Conservation (phyloP, 805 yeast species). For the Pichia manshurica region DNA sequence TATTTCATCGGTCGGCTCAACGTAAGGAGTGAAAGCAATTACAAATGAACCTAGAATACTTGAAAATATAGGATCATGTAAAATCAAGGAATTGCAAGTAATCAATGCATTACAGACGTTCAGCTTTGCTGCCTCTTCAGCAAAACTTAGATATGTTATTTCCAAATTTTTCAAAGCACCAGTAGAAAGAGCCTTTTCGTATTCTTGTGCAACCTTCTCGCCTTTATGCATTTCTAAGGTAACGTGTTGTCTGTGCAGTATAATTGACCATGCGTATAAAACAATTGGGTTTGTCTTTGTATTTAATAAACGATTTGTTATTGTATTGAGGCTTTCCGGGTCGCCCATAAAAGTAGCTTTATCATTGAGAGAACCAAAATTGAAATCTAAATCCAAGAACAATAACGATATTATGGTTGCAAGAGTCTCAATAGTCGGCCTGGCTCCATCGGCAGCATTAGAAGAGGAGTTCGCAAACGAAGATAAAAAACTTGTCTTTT, state of each 20-base stretch:
- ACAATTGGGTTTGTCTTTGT: slow-evolving; percentile 42
- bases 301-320: slow-evolving; percentile 22
- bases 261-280: slow-evolving; percentile 62
- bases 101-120: slow-evolving; percentile 43
- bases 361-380: slow-evolving; percentile 37
- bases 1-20: slow-evolving; percentile 41
- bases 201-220: slow-evolving; percentile 14
- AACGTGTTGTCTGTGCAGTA: slow-evolving; percentile 47
- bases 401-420: slow-evolving; percentile 45
- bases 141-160: slow-evolving; percentile 31
- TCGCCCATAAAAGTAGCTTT: slow-evolving; percentile 38
- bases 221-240: slow-evolving; percentile 30
- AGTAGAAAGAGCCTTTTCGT: slow-evolving; percentile 4
- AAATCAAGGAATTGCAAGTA: slow-evolving; percentile 36
- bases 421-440: slow-evolving; percentile 37
- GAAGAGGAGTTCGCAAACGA: slow-evolving; percentile 1
- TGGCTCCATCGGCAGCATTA: background rate
- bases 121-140: slow-evolving; percentile 33
- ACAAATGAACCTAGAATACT: slow-evolving; percentile 44
- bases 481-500: slow-evolving; percentile 22
- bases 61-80: slow-evolving; percentile 46
- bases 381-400: slow-evolving; percentile 51
- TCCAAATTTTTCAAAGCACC: slow-evolving; percentile 20
- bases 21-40: slow-evolving; percentile 42
- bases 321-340: slow-evolving; percentile 30